Percentiles rank a stretch among this genome's conserved stretches.
phyloP scores from a whole-genome alignment of 2,329 filamentous ascomycete genomes.

The Shiraia sp. region DNA sequence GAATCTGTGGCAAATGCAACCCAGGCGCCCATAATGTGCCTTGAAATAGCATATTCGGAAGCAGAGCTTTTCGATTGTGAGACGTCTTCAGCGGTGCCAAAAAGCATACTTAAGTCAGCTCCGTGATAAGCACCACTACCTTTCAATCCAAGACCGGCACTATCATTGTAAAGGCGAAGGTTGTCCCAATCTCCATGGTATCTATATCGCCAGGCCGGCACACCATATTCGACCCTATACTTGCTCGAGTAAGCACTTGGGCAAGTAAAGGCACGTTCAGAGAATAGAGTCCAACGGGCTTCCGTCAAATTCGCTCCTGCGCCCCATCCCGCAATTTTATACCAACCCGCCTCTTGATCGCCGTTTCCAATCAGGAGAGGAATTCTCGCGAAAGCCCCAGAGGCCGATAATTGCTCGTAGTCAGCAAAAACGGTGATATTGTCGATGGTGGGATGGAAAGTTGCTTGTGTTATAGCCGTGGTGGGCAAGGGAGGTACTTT shows the following conservation, averaged over 20 bases:
- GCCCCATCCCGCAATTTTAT: constrained; percentile 28
- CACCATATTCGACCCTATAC: constrained; percentile 24
- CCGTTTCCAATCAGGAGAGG: constrained; percentile 28
- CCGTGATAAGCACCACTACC: constrained; percentile 45
- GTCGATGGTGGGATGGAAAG: constrained; percentile 38
- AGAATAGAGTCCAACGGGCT: constrained; percentile 29
- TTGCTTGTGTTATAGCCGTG: constrained; percentile 24
- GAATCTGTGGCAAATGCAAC: constrained; percentile 42
- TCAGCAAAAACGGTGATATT: constrained; percentile 35
- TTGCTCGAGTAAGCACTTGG: constrained; percentile 20
- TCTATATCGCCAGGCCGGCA: constrained; percentile 44
- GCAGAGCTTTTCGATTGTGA: constrained; percentile 23
- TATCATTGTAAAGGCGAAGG: constrained; percentile 35
- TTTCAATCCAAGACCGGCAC: constrained; percentile 23
- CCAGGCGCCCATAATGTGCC: constrained; percentile 41
- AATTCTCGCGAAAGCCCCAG: constrained; percentile 29
- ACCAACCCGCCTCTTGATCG: constrained; percentile 33
- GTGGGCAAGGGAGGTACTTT: constrained; percentile 31
- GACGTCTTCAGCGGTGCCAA: constrained; percentile 36
- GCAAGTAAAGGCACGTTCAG: constrained; percentile 29
- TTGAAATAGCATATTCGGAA: constrained; percentile 32
- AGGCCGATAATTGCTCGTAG: constrained; percentile 26
- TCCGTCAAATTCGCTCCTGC: constrained; percentile 25
- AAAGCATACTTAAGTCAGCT: constrained; percentile 40
- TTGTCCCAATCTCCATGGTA: constrained; percentile 44